These are phyloP conservation scores for Ophiostoma ips DNA, from an alignment of 2,329 filamentous ascomycete genomes.

Conservation along the genomic window DNA sequence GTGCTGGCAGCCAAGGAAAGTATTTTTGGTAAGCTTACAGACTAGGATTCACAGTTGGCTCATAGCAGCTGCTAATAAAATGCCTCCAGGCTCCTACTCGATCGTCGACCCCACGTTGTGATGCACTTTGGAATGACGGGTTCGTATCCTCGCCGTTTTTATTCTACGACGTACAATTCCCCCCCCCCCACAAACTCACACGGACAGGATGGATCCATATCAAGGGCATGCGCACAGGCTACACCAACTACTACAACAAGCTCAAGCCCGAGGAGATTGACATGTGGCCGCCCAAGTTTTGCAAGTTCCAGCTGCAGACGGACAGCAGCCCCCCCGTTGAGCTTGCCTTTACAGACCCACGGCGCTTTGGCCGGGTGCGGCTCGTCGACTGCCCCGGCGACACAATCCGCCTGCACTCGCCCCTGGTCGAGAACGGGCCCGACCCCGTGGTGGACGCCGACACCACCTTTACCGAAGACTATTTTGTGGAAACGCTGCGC, in stretches of 20 bases:
- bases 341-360: constrained; percentile 71
- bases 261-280: constrained; percentile 43
- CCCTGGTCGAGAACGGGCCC: constrained; percentile 82
- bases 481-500: constrained; percentile 55
- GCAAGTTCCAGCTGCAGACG: constrained; percentile 70
- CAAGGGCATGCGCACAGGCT: constrained; percentile 59
- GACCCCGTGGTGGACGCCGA: constrained; percentile 79
- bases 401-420: constrained; percentile 61
- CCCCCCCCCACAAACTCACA: background rate
- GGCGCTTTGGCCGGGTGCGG: constrained; percentile 65
- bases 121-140: constrained; percentile 78
- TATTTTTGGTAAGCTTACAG: constrained; percentile 67
- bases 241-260: constrained; percentile 71
- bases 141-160: background rate
- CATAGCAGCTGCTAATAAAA: background rate
- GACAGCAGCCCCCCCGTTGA: constrained; percentile 37
- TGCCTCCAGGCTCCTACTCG: constrained; percentile 35
- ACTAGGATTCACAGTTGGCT: background rate
- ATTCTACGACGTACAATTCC: too few relatives aligned
- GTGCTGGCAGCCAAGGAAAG: constrained; percentile 79
- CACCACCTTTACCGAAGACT: constrained; percentile 57
- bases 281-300: constrained; percentile 76
- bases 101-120: constrained; percentile 69
- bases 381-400: constrained; percentile 68
- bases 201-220: constrained; percentile 67